Evolutionary conservation across 108 stramenopile genomes (phyloP).

Genomic region (Mediolabrus comicus): DNA sequence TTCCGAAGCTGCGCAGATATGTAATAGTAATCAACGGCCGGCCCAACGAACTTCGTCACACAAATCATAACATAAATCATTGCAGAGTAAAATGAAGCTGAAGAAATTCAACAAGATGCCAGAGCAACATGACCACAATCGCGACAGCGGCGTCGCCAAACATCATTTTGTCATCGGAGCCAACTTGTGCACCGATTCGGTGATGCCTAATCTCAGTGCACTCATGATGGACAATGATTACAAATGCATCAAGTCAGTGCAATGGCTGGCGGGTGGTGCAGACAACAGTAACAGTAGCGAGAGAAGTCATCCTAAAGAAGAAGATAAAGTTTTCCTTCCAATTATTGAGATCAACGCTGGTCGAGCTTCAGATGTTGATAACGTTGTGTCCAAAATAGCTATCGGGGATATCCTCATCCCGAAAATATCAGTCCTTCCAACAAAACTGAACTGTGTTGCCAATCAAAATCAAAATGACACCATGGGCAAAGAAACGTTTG

Average conservation of each 20-base stretch:
- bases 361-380: neutral
- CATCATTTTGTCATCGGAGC: neutral
- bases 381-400: neutral
- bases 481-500: neutral
- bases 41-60: too few species aligned
- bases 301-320: neutral
- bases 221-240: neutral
- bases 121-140: too few species aligned
- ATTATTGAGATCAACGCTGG: neutral
- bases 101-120: too few species aligned
- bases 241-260: neutral
- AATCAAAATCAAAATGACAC: neutral
- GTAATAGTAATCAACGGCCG: too few species aligned
- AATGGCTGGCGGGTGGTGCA: neutral
- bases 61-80: too few species aligned
- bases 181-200: neutral
- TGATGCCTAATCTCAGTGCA: neutral
- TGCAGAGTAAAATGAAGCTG: too few species aligned
- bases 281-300: neutral
- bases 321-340: neutral
- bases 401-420: neutral
- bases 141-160: too few species aligned
- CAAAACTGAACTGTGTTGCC: neutral
- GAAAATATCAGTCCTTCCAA: neutral
- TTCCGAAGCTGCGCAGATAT: too few species aligned